Conservation (phyloP, 495 filamentous ascomycete species). For the Aspergillus coremiiformis region DNA sequence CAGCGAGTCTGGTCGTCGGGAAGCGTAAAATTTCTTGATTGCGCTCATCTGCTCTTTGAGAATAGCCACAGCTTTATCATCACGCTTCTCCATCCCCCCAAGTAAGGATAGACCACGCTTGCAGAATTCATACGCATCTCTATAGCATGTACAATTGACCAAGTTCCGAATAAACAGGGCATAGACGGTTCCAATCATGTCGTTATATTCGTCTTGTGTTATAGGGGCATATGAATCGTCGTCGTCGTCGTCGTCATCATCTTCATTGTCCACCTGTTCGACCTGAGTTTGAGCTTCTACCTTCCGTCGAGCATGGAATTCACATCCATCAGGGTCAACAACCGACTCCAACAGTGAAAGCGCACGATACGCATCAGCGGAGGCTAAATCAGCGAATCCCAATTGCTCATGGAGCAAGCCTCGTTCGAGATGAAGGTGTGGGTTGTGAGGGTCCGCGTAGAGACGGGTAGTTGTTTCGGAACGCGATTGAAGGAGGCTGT, state of each 20-base stretch:
- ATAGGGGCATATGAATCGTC: conserved; percentile 31
- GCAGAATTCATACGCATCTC: conserved; percentile 61
- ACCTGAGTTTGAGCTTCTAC: conserved; percentile 3
- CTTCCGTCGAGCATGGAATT: conserved; percentile 34
- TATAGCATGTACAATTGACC: conserved; percentile 59
- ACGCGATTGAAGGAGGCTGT: conserved; percentile 17
- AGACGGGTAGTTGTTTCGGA: conserved; percentile 23
- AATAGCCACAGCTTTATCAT: conserved; percentile 2
- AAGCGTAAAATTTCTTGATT: conserved; percentile 21
- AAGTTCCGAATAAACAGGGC: conserved; percentile 49
- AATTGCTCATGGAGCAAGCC: conserved; percentile 63
- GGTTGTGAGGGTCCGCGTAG: conserved; percentile 60
- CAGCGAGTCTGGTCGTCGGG: conserved; percentile 25
- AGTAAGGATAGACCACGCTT: conserved; percentile 32
- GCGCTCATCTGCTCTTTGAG: conserved; percentile 24
- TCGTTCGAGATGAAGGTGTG: conserved; percentile 67
- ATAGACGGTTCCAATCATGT: conserved; percentile 33
- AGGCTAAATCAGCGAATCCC: conserved; percentile 82
- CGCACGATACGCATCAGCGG: conserved; percentile 84
- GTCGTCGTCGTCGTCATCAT: conserved; percentile 30
- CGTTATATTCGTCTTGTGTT: conserved; percentile 36
- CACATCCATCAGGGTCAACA: conserved; percentile 46
- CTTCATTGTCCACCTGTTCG: conserved; percentile 6
- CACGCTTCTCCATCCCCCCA: conserved; percentile 21
- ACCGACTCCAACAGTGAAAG: conserved; percentile 79